Evolutionary conservation across 768 basidiomycete species (phyloP).

Genomic region (Tricholoma furcatifolium): DNA sequence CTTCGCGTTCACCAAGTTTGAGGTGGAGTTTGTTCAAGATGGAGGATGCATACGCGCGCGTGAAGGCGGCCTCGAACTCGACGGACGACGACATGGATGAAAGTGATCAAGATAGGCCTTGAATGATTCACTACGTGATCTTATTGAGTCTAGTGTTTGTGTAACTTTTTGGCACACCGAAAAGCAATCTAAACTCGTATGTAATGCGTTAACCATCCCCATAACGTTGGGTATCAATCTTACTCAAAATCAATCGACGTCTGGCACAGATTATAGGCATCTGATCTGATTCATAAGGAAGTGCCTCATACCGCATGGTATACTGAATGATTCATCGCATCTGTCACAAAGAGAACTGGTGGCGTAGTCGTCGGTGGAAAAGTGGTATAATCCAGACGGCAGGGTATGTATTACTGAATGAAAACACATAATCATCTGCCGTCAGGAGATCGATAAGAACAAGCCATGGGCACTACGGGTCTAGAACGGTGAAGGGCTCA

Average conservation of each 20-base stretch:
- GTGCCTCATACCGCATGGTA: not conserved
- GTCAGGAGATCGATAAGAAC: too few relatives aligned
- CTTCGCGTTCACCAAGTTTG: not conserved
- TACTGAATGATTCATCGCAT: not conserved
- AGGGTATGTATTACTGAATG: too few relatives aligned
- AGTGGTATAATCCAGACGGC: too few relatives aligned
- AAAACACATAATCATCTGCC: too few relatives aligned
- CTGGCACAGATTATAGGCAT: not conserved
- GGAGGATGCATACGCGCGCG: not conserved
- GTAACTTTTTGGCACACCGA: too few relatives aligned
- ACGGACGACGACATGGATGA: not conserved
- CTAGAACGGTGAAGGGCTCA: too few relatives aligned
- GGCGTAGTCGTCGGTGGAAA: too few relatives aligned
- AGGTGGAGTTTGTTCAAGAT: not conserved
- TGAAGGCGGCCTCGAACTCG: not conserved
- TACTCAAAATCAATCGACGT: not conserved
- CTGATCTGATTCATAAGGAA: not conserved
- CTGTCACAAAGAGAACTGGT: constrained; percentile 19
- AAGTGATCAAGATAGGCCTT: not conserved
- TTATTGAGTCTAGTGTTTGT: too few relatives aligned
- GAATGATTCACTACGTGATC: not conserved
- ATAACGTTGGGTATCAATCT: not conserved
- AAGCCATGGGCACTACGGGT: too few relatives aligned
- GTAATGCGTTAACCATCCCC: not conserved
- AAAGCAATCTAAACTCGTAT: not conserved